Evolutionary conservation across 2,329 filamentous ascomycete species (phyloP), one percentile per base, ranked within the genome.

Genomic region (Fonsecaea pugnacius): DNA sequence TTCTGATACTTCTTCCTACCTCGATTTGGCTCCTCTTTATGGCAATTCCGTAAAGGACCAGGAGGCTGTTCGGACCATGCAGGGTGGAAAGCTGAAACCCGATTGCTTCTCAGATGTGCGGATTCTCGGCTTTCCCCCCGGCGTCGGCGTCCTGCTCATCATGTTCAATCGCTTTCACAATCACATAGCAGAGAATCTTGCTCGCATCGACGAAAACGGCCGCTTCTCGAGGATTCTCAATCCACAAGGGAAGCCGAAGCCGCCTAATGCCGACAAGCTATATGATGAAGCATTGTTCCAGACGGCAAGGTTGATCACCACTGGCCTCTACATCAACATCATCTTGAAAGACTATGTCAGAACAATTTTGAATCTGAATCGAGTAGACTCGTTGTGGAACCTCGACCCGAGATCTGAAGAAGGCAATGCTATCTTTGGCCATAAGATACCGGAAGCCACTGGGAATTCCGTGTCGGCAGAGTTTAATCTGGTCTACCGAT

Each of bases 141-240:
- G 89, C 30, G 87, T 90, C n/a, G 86, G 86, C 50, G 84, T 85
- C 10, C 77, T 91, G 68, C 74, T 91, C 40, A 85, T 91, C 68
- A 84, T 90, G 77, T 91, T 89, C 79, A 86, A 80, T 67, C 82
- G 84, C 4, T 91, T 89, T 74, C 89, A 91, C 76, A 91, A 91
- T 73, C 86, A 89, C 61, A 84, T 87, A 3, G 87, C 83, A 1
- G 83, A 86, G 52, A 83, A 88, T 38, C 74, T 91, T 56, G 83
- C 85, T 4, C 76, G 79, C 32, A 90, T 91, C 74, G 90, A 91
- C 67, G 88, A 91, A 72, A 80, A 83, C 48, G 85, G 83, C 1
- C 84, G 87, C 14, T 91, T 55, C 79, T 81, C 6, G 67, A 64
- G 40, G 12, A 66, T 67, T 30, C 65, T 61, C 27, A 35, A 60